A percentile compares a stretch with the other conserved stretches of the same genome.
Evolutionary conservation across 129 eudicot genomes (phyloP).

Genomic region (Dittrichia graveolens): DNA sequence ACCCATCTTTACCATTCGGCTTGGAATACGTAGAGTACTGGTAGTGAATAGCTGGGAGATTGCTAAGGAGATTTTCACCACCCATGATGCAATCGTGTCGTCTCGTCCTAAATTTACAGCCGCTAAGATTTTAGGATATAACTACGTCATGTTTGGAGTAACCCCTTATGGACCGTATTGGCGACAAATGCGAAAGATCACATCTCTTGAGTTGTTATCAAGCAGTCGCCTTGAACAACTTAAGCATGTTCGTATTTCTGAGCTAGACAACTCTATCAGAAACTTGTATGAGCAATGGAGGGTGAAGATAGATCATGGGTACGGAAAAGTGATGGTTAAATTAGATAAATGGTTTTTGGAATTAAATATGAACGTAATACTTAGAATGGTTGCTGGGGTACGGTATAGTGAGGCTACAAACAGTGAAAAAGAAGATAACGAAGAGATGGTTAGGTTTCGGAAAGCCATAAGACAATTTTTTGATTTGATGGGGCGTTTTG

Average conservation of each 20-base stretch:
- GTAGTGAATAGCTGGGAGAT: constrained; percentile 26
- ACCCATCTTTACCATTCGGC: constrained; percentile 32
- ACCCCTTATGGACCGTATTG: constrained; percentile 34
- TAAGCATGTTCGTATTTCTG: constrained; percentile 19
- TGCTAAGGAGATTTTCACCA: constrained; percentile 33
- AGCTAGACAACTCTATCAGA: constrained; percentile 17
- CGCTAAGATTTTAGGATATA: constrained; percentile 28
- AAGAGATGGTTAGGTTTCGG: constrained; percentile 17
- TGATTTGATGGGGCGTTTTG: constrained; percentile 15
- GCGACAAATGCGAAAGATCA: constrained; percentile 36
- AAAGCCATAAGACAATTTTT: neutral
- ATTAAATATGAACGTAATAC: constrained; percentile 2
- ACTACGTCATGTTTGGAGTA: constrained; percentile 30
- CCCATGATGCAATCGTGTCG: constrained; percentile 32
- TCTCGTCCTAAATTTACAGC: constrained; percentile 31
- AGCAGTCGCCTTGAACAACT: constrained; percentile 28
- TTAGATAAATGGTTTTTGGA: constrained; percentile 28
- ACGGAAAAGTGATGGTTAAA: constrained; percentile 24
- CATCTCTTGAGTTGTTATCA: constrained; percentile 30
- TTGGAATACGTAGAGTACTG: constrained; percentile 23
- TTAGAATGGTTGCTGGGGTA: constrained; percentile 21
- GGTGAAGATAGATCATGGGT: neutral
- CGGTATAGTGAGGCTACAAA: neutral
- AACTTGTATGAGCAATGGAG: constrained; percentile 19
- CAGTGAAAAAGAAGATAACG: neutral